Evolutionary conservation across 768 basidiomycete genomes (phyloP).

Genomic region (Mycena epipterygia): DNA sequence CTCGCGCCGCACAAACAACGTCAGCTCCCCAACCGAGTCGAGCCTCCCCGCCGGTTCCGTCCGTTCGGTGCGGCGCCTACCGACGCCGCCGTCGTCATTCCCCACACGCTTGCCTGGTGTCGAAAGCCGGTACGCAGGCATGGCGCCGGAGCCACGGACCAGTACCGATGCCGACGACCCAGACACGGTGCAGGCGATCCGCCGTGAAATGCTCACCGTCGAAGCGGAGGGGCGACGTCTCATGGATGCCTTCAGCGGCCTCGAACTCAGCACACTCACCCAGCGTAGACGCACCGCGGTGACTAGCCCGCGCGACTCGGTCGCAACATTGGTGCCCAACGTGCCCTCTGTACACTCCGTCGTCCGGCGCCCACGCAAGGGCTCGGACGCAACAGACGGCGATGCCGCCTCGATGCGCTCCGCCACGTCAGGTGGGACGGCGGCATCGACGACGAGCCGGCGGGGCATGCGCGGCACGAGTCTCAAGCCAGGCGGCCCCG

Average conservation of each 20-base stretch:
- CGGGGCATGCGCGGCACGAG: constrained; percentile 44
- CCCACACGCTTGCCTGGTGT: constrained; percentile 52
- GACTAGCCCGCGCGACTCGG: constrained; percentile 45
- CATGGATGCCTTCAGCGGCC: constrained; percentile 84
- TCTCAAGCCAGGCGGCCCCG: constrained; percentile 47
- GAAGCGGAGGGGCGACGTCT: constrained; percentile 80
- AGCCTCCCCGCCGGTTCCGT: constrained; percentile 57
- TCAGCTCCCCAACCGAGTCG: constrained; percentile 43
- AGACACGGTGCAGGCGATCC: constrained; percentile 73
- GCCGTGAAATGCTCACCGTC: constrained; percentile 73
- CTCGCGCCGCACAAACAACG: constrained; percentile 55
- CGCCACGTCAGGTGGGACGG: constrained; percentile 64
- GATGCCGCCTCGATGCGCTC: constrained; percentile 70
- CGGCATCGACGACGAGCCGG: constrained; percentile 60
- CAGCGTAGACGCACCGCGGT: constrained; percentile 56
- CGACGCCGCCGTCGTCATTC: constrained; percentile 74
- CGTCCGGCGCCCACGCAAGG: constrained; percentile 49
- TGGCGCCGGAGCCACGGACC: constrained; percentile 46
- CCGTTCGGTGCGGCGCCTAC: constrained; percentile 61
- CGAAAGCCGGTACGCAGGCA: constrained; percentile 54
- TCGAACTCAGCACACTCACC: constrained; percentile 79
- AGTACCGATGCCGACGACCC: constrained; percentile 69
- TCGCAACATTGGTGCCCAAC: constrained; percentile 54
- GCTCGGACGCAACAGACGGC: constrained; percentile 56
- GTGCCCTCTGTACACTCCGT: constrained; percentile 14